phyloP scores from a whole-genome alignment of 2,329 filamentous ascomycete species.

The Cladosporium sp. region DNA sequence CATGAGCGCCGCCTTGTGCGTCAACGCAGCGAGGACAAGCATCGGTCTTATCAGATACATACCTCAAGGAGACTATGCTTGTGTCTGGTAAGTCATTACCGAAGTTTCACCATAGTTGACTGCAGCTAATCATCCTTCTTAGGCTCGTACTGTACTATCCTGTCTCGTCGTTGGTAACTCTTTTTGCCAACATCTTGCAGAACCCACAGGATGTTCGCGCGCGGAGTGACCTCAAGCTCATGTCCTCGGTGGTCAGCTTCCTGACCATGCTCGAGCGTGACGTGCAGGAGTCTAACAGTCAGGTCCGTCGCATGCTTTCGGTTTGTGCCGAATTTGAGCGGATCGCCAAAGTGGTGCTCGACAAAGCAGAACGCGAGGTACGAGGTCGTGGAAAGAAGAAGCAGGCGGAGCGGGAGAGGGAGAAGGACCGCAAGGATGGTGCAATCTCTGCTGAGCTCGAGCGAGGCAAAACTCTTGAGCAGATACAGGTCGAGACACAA shows the following conservation, averaged over 20 bases:
- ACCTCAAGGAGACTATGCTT: conserved; percentile 89
- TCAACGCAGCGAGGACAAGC: conserved; percentile 86
- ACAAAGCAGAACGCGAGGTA: conserved; percentile 85
- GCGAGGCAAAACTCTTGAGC: conserved; percentile 37
- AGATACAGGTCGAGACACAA: conserved; percentile 40
- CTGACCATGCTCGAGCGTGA: conserved; percentile 85
- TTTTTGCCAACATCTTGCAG: conserved; percentile 95
- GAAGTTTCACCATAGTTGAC: neutral
- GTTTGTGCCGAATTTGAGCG: conserved; percentile 96
- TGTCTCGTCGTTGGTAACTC: conserved; percentile 87
- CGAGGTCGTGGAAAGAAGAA: conserved; percentile 82
- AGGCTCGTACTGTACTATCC: conserved; percentile 95
- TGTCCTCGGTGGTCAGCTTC: conserved; percentile 92
- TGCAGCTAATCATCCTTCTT: neutral
- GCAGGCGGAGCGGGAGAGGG: conserved; percentile 56
- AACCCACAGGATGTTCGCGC: conserved; percentile 89
- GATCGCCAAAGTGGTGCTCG: conserved; percentile 85
- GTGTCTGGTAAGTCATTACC: conserved; percentile 72
- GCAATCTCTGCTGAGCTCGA: conserved; percentile 30
- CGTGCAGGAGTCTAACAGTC: conserved; percentile 60
- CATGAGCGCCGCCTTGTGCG: conserved; percentile 87
- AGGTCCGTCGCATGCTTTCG: conserved; percentile 88
- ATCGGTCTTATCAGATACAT: conserved; percentile 96
- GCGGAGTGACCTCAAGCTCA: conserved; percentile 82
- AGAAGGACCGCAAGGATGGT: conserved; percentile 32